phyloP scores from a whole-genome alignment of 768 basidiomycete genomes.

The Lactarius sanguifluus region DNA sequence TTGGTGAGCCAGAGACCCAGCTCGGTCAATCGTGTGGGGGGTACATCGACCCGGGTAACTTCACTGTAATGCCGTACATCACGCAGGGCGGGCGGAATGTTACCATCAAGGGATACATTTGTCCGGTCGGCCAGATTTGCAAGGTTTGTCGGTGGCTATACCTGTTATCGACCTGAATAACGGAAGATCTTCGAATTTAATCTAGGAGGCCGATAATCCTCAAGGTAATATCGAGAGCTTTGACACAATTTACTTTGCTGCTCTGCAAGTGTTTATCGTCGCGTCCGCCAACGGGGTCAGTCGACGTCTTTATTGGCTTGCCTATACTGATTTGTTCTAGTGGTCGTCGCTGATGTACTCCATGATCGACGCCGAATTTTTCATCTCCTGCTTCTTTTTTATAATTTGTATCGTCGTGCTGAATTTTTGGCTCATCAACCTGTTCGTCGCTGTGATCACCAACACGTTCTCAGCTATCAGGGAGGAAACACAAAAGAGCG shows the following conservation, averaged over 20 bases:
- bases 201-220: constrained; percentile 67
- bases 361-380: constrained; percentile 89
- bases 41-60: constrained; percentile 59
- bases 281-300: constrained; percentile 76
- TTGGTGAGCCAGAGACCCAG: constrained; percentile 51
- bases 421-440: constrained; percentile 92
- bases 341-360: constrained; percentile 84
- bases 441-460: constrained; percentile 95
- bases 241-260: constrained; percentile 81
- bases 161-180: background rate
- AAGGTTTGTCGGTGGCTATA: constrained; percentile 44
- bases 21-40: constrained; percentile 77
- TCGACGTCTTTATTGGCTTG: constrained; percentile 21
- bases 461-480: constrained; percentile 89
- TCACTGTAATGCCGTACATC: constrained; percentile 48
- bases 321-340: constrained; percentile 37
- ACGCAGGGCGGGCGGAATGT: constrained; percentile 39
- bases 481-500: constrained; percentile 82
- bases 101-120: constrained; percentile 79
- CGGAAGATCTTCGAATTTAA: background rate
- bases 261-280: constrained; percentile 81
- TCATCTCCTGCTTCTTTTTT: constrained; percentile 85
- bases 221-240: constrained; percentile 68
- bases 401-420: constrained; percentile 80
- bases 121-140: constrained; percentile 84